Evolutionary conservation across 1,284 basidiomycete genomes (phyloP), one percentile per base, ranked within the genome.

Genomic region (Sparassis latifolia): DNA sequence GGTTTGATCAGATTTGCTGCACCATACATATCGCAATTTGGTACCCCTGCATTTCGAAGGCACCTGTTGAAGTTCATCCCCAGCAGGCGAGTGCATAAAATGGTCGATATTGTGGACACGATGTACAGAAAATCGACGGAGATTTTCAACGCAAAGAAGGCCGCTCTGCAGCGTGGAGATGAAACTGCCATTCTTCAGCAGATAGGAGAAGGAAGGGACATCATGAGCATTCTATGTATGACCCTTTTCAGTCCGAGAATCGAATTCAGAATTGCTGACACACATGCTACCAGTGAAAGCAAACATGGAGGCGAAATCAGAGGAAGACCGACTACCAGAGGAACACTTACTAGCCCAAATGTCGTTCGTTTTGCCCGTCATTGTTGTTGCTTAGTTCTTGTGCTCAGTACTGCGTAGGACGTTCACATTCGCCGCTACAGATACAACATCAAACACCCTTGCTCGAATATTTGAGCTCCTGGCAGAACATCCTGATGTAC

Each of bases 211-310:
- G 63, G 64, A 5, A 62, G 58, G 45, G 66, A 67, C 41, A 56
- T 67, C 48, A 58, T 67, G 49, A 66, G 66, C 52, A 57, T 61
- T 6, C 48, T 68, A n/a, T 44, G 65, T 68, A 48, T 43, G 62
- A 58, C 7, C 20, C 38, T 12, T 29, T 7, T 7, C 12, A 4
- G 27, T 29, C 2, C 28, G 32, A 20, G 20, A 20, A 20, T 20
- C 20, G 20, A 20, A 20, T 20, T 20, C 5, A 29, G 10, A 37
- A 27, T n/a, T 6, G 1, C 33, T 42, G 20, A 30, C 46, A 42
- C 9, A 33, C 20, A 28, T 10, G 10, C 28, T 10, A 32, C 28
- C 51, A 47, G 48, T 47, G 42, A 47, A 50, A 33, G 60, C 58
- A 10, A 64, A 68, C 48, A 57, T 59, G 49, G 42, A 45, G 28